A percentile compares a stretch with the other conserved stretches of the same genome.
phyloP scores from a whole-genome alignment of 2,329 filamentous ascomycete genomes.

The Fusarium continuum region DNA sequence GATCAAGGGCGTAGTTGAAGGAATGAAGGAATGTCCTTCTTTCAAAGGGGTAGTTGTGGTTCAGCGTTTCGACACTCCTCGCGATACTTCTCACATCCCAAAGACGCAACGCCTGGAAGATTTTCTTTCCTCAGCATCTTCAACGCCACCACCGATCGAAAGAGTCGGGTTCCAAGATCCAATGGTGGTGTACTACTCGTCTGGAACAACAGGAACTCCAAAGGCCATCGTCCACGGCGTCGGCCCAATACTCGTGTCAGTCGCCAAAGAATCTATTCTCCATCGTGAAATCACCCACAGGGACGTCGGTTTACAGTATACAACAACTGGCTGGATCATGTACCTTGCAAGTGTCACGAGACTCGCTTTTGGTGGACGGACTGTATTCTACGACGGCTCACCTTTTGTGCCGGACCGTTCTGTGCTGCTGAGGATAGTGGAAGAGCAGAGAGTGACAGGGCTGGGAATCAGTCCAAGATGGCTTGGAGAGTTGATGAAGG shows the following conservation, averaged over 20 bases:
- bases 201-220: slow-evolving; percentile 82
- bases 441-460: slow-evolving; percentile 72
- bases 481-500: slow-evolving; percentile 76
- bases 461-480: slow-evolving; percentile 81
- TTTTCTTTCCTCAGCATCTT: slow-evolving; percentile 53
- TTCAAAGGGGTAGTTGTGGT: slow-evolving; percentile 73
- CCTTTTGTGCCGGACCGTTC: slow-evolving; percentile 76
- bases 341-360: slow-evolving; percentile 70
- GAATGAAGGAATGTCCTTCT: slow-evolving; percentile 67
- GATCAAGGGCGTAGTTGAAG: slow-evolving; percentile 74
- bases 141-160: slow-evolving; percentile 60
- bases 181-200: slow-evolving; percentile 80
- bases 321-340: slow-evolving; percentile 89
- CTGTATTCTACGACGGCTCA: slow-evolving; percentile 83
- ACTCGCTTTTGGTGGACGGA: slow-evolving; percentile 67
- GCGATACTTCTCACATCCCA: slow-evolving; percentile 66
- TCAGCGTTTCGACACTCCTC: slow-evolving; percentile 69
- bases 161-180: slow-evolving; percentile 77
- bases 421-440: slow-evolving; percentile 70
- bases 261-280: slow-evolving; percentile 66
- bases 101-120: slow-evolving; percentile 54
- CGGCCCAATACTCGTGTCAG: slow-evolving; percentile 68
- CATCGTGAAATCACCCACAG: slow-evolving; percentile 55
- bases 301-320: slow-evolving; percentile 63
- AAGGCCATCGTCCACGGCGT: slow-evolving; percentile 87